Base-by-base conservation (phyloP, 108 stramenopile species). In the Cyclotella kingstonii region DNA sequence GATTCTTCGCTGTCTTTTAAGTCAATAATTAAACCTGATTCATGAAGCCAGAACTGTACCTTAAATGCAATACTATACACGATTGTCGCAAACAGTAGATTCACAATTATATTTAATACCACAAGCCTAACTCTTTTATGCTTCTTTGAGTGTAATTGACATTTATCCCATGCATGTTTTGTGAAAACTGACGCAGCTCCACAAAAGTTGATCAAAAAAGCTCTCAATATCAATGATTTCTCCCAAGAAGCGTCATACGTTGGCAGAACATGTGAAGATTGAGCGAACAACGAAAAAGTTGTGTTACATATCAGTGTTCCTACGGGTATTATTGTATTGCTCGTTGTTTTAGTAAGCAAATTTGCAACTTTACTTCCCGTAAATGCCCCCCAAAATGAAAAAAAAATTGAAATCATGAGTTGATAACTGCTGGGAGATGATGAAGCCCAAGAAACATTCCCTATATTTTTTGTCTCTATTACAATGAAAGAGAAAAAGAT, bases 121-220 rank as follows among this genome's bases (percentile, higher is more conserved):
- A 62, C 50, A 8, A 54, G 51, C 28, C 36, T 47, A 4, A 31
- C 22, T 46, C 64, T 49, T 9, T 52, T 52, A 14, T 23, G 39
- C 15, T 18, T 55, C 31, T 35, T 73, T 18, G 50, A 29, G 38
- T 64, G 66, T 33, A 73, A 54, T 0, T 40, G 26, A 14, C 57
- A 64, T 48, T 60, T 64, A 43, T 59, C 72, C 43, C 36, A 65
- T 31, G 63, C 55, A 54, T 73, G 72, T 14, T 64, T 56, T 27
- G 63, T 57, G 35, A 73, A 73, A 14, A 57, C 34, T n/a, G 72
- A 73, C 9, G 72, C 72, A 33, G 51, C 63, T 2, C 72, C 72
- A 42, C 72, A 73, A 35, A 65, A 73, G 36, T 65, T 73, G 7
- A 60, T 28, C 28, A 64, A 34, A 43, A 73, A 73, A 27, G 54